Evolutionary conservation across 176 grass and related monocot genomes (phyloP), one percentile per base, ranked within the genome.

Genomic region (Aegilops bicornis): DNA sequence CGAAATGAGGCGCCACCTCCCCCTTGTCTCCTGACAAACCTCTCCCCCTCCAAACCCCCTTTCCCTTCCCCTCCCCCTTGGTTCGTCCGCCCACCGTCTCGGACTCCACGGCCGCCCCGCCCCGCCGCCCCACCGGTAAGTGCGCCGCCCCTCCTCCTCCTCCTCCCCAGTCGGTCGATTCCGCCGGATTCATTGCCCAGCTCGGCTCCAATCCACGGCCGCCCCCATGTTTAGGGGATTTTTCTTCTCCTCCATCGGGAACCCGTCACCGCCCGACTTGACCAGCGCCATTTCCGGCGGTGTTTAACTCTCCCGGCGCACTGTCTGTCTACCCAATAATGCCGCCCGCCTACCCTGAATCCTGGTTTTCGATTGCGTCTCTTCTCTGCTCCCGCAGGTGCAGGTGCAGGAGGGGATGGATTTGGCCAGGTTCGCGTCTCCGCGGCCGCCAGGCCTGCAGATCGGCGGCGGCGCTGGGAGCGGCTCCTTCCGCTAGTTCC

Each of bases 391-490:
- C 70, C 39, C 8, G 39, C 40, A 73, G 33, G 33, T 3, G 40
- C 10, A 47, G 73, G 43, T 12, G 25, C 4, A 89, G 23, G 13
- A 1, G 61, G 32, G 64, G n/a, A 92, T 95, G 93, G 93, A 95
- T 92, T 87, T 95, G 45, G 82, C 93, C 10, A 84, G 86, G 79
- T 45, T 86, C 22, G 88, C 79, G 5, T 77, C 84, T 10, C 64
- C 69, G 88, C 73, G 74, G 70, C 87, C 17, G 62, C 8, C 64
- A 52, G 77, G n/a, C 79, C 79, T 81, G 66, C 27, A 27, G 27
- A 27, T 27, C 27, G 27, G 27, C 27, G 27, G 27, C 27, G 27
- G 27, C 27, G 27, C 27, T 1, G 27, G 27, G 27, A 27, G 27
- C 27, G 27, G 27, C 27, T 27, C 27, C 27, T 27, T 27, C 27